Evolutionary conservation across 768 basidiomycete species (phyloP).

Genomic region (Amanita inopinata): DNA sequence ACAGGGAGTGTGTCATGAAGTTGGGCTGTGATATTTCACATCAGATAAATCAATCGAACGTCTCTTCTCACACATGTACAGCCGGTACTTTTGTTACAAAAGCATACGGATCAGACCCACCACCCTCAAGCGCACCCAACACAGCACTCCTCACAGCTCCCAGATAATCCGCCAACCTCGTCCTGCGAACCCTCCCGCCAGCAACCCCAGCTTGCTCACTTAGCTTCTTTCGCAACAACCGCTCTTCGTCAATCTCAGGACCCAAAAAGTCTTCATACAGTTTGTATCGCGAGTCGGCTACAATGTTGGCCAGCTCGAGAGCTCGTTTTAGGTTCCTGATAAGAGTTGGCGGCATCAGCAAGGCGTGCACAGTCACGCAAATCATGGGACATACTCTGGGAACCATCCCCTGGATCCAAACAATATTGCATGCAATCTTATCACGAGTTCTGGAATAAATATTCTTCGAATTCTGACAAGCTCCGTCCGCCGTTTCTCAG

Average conservation of each 20-base stretch:
- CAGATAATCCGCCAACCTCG: slow-evolving; percentile 61
- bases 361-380: no score
- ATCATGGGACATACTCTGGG: slow-evolving; percentile 53
- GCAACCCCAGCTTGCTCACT: background rate
- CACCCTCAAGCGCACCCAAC: slow-evolving; percentile 60
- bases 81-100: slow-evolving; percentile 19
- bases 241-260: slow-evolving; percentile 22
- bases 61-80: slow-evolving; percentile 1
- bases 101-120: slow-evolving; percentile 71
- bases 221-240: background rate
- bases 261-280: slow-evolving; percentile 79
- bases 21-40: no score
- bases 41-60: no score
- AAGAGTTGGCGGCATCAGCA: background rate
- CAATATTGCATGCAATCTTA: slow-evolving; percentile 72
- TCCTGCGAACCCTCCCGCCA: background rate
- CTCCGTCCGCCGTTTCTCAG: slow-evolving; percentile 50
- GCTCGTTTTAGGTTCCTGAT: slow-evolving; percentile 67
- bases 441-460: slow-evolving; percentile 82
- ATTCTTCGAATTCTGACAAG: slow-evolving; percentile 79
- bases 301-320: slow-evolving; percentile 69
- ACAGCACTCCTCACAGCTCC: slow-evolving; percentile 62
- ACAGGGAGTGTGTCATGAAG: no score
- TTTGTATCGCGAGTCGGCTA: slow-evolving; percentile 81
- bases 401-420: slow-evolving; percentile 52